These are phyloP conservation scores for Aspergillus avenaceus DNA, from an alignment of 495 filamentous ascomycete species.

Conservation along the genomic window DNA sequence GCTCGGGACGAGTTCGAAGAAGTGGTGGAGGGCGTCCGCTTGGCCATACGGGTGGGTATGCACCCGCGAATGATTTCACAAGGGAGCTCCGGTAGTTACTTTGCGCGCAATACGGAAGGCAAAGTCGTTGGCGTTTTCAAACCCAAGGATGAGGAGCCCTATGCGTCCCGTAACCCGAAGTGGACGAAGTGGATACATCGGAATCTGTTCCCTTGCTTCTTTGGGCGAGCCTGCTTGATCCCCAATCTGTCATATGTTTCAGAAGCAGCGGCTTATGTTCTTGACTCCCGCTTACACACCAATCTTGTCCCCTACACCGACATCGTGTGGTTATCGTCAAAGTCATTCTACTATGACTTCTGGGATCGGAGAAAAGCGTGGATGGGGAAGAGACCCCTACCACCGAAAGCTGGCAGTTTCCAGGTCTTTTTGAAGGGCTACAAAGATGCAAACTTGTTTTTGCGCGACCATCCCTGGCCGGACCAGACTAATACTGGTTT, in stretches of 20 bases:
- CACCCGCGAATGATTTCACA: conserved; percentile 96
- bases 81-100: conserved; percentile 96
- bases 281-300: conserved; percentile 85
- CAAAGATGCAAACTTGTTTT: conserved; percentile 93
- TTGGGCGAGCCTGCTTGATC: conserved; percentile 92
- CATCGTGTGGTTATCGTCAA: conserved; percentile 89
- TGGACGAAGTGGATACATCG: conserved; percentile 96
- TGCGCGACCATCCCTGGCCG: conserved; percentile 96
- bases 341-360: conserved; percentile 96
- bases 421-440: conserved; percentile 96
- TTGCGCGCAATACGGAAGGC: conserved; percentile 84
- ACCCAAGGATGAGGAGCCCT: conserved; percentile 98
- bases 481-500: conserved; percentile 81
- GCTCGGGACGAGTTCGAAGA: conserved; percentile 80
- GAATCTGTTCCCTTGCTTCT: conserved; percentile 95
- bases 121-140: conserved; percentile 98
- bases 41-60: conserved; percentile 85
- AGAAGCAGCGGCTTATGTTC: conserved; percentile 92
- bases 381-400: conserved; percentile 80
- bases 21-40: conserved; percentile 81
- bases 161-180: conserved; percentile 85
- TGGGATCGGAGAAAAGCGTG: conserved; percentile 91
- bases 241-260: conserved; percentile 99
- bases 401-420: conserved; percentile 90
- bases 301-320: conserved; percentile 95